phyloP scores from a whole-genome alignment of 495 filamentous ascomycete species.

The Tuber indicum region DNA sequence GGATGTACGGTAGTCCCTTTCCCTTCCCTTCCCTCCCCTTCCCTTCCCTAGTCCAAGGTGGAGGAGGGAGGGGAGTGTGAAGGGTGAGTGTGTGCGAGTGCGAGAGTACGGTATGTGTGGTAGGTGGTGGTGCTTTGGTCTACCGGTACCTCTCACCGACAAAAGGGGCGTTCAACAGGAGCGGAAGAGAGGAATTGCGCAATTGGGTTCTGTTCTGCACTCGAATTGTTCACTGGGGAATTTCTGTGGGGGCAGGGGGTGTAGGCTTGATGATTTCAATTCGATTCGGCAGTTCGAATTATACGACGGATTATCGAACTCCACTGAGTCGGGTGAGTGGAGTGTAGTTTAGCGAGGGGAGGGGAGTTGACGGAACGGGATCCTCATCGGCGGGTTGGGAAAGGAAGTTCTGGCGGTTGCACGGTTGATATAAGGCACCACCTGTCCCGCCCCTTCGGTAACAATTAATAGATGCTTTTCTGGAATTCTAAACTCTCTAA shows the following conservation, averaged over 20 bases:
- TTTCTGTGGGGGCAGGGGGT: neutral
- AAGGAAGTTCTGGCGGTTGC: neutral
- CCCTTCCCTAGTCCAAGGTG: neutral
- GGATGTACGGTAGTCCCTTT: neutral
- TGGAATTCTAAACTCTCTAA: neutral
- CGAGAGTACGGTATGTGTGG: neutral
- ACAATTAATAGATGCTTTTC: neutral
- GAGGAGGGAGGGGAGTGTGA: neutral
- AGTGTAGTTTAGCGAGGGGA: neutral
- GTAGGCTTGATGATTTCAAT: neutral
- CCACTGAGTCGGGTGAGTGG: neutral
- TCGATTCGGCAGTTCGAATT: constrained; percentile 1
- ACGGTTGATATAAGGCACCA: neutral
- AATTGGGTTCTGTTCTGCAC: neutral
- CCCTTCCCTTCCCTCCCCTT: neutral
- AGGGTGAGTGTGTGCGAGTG: neutral
- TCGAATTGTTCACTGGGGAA: neutral
- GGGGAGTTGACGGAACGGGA: neutral
- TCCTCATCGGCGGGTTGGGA: neutral
- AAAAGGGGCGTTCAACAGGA: neutral
- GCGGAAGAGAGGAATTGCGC: neutral
- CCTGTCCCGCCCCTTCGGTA: constrained; percentile 5
- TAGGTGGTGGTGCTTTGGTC: neutral
- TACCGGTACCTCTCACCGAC: neutral
- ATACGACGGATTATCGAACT: neutral